Evolutionary conservation across 192 early-diverging fungal genomes (phyloP), one percentile per base, ranked within the genome.

Genomic region (Mortierella hygrophila): DNA sequence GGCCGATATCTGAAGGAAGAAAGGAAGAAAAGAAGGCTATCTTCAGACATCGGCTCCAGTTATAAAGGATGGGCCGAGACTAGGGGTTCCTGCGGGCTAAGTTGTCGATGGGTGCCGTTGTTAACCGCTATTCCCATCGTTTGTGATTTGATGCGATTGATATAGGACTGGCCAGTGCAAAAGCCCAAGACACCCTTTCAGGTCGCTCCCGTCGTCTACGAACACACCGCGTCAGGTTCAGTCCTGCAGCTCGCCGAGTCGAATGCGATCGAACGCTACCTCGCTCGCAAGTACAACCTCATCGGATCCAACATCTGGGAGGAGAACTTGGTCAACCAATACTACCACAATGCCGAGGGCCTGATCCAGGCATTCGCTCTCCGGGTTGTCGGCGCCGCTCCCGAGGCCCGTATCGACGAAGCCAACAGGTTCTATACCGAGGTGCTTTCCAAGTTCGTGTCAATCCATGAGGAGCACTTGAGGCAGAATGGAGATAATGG

Each of bases 401-500:
- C 77, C 15, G 82, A 87, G 26, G 63, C 38, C 11, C 68, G 69
- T 8, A n/a, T 68, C 20, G 79, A 70, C 13, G 72, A 41, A 8
- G 60, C 72, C 11, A 81, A 68, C 20, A 78, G 44, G 40, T 73
- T 77, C 46, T 81, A 69, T 46, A 29, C 23, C 26, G 73, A 75
- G 55, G 44, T 68, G 1, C 55, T 78, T 23, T 38, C 69, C 10
- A 72, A 77, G 42, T 60, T 86, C 1, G 73, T 91, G 72, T 49
- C 44, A 2, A 82, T 83, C 32, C 92, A 89, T 54, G 89, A 89
- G 47, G 85, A 80, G 20, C 68, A 83, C 20, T 49, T 91, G 70
- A 77, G 65, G 46, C 81, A 91, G 65, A 93, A 92, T 70, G 93
- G 93, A 3, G 78, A 88, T 41, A 91, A 79, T 47, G 89, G 91